These are phyloP conservation scores for Mycena vulgaris DNA, from an alignment of 768 basidiomycete species.

Conservation along the genomic window DNA sequence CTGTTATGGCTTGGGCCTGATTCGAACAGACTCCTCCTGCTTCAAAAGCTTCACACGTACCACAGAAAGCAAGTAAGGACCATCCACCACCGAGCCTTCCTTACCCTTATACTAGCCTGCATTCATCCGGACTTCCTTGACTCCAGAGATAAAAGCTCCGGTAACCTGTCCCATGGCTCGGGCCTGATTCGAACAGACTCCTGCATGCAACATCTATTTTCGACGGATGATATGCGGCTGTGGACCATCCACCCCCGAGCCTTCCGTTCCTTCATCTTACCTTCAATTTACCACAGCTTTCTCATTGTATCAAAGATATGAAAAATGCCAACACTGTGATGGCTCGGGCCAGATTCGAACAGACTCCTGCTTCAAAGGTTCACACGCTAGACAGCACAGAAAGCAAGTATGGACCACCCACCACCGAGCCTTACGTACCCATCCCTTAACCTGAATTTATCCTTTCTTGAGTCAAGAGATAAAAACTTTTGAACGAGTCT, in stretches of 20 bases:
- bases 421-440: background rate
- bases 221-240: background rate
- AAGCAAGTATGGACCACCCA: background rate
- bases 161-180: background rate
- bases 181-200: background rate
- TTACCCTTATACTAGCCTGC: background rate
- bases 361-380: background rate
- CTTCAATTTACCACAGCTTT: background rate
- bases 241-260: slow-evolving; percentile 9
- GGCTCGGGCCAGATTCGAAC: slow-evolving; percentile 5
- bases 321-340: background rate
- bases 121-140: too few species aligned
- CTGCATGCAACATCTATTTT: background rate
- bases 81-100: too few species aligned
- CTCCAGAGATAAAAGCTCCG: background rate
- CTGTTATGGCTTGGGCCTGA: slow-evolving; percentile 3
- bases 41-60: too few species aligned
- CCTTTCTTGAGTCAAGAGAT: too few species aligned
- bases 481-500: too few species aligned
- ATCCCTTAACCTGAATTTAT: too few species aligned
- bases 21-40: slow-evolving; percentile 1
- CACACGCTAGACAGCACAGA: too few species aligned
- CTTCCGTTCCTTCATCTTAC: background rate
- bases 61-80: background rate
- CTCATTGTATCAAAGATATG: background rate